Percentiles rank a stretch among this genome's conserved stretches.
Evolutionary conservation across 306 rosid genomes (phyloP).

Genomic region (Casuarina glauca): DNA sequence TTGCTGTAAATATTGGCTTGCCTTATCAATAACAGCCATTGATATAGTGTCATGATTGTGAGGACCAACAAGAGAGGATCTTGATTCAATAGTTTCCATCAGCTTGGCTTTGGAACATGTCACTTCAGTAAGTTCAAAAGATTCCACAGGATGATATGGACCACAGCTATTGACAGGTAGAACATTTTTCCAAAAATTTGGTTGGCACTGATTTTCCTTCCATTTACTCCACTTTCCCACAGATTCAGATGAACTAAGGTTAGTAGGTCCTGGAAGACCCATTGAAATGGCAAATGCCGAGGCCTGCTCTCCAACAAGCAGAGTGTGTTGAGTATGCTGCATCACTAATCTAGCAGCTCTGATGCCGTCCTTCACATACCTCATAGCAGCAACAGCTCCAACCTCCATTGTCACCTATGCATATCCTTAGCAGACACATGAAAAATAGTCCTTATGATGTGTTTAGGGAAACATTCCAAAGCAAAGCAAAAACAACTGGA

Average conservation of each 20-base stretch:
- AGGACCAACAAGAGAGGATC: constrained; percentile 50
- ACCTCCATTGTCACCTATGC: constrained; percentile 92
- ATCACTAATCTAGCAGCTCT: constrained; percentile 87
- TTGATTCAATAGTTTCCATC: constrained; percentile 31
- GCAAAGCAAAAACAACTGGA: constrained; percentile 8
- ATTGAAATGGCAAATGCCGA: constrained; percentile 80
- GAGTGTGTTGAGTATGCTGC: constrained; percentile 72
- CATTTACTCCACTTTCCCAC: constrained; percentile 71
- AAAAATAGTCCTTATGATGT: constrained; percentile 31
- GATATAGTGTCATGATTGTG: constrained; percentile 92
- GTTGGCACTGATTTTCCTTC: constrained; percentile 75
- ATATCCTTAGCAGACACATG: constrained; percentile 56
- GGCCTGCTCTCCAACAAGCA: constrained; percentile 93
- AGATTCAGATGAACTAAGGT: constrained; percentile 84
- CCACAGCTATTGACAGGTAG: constrained; percentile 61
- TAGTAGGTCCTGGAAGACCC: constrained; percentile 92
- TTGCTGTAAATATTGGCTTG: constrained; percentile 29
- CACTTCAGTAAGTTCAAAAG: constrained; percentile 28
- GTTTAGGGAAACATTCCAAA: constrained; percentile 9
- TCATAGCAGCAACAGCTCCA: constrained; percentile 96
- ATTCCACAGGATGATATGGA: constrained; percentile 58
- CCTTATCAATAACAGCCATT: constrained; percentile 88
- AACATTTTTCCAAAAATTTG: constrained; percentile 82
- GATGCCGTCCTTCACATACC: constrained; percentile 87
- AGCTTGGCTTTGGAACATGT: constrained; percentile 36